Percentiles rank a stretch among this genome's conserved stretches.
Conservation (phyloP, 1,284 basidiomycete species). For the Neotropicomus parvogracilis region DNA sequence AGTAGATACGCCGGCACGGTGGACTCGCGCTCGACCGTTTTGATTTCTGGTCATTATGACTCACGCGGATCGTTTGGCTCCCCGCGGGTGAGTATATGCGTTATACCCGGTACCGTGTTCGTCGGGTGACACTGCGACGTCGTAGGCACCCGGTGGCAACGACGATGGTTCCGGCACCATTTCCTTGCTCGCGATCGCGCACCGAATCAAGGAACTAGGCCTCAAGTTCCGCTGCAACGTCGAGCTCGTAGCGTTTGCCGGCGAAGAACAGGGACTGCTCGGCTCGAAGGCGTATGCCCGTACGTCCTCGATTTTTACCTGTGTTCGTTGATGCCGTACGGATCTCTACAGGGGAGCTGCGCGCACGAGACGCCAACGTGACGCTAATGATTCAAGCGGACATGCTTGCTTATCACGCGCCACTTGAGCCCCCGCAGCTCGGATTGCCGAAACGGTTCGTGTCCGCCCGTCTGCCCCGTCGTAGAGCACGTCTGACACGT, state of each 20-base stretch:
- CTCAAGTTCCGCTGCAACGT: slow-evolving; percentile 66
- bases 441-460: slow-evolving; percentile 65
- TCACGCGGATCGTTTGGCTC: slow-evolving; percentile 82
- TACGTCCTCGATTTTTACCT: slow-evolving; percentile 34
- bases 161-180: slow-evolving; percentile 81
- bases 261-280: slow-evolving; percentile 68
- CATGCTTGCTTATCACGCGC: slow-evolving; percentile 79
- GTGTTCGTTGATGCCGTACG: neutral
- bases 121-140: neutral
- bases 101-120: neutral
- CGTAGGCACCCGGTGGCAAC: slow-evolving; percentile 50
- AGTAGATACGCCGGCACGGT: slow-evolving; percentile 53
- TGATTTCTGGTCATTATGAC: slow-evolving; percentile 83
- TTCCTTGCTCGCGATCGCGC: slow-evolving; percentile 73
- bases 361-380: slow-evolving; percentile 57
- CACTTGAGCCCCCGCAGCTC: slow-evolving; percentile 73
- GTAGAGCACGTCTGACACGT: neutral
- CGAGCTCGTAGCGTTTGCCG: slow-evolving; percentile 66
- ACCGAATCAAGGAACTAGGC: slow-evolving; percentile 58
- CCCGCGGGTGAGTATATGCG: slow-evolving; percentile 21
- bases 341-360: slow-evolving; percentile 47
- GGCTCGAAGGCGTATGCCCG: slow-evolving; percentile 67
- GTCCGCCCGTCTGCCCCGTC: neutral
- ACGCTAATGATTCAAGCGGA: slow-evolving; percentile 85
- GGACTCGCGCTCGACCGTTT: slow-evolving; percentile 50